phyloP scores from a whole-genome alignment of 371 early-diverging fungal genomes.

The Caulochytrium protostelioides region DNA sequence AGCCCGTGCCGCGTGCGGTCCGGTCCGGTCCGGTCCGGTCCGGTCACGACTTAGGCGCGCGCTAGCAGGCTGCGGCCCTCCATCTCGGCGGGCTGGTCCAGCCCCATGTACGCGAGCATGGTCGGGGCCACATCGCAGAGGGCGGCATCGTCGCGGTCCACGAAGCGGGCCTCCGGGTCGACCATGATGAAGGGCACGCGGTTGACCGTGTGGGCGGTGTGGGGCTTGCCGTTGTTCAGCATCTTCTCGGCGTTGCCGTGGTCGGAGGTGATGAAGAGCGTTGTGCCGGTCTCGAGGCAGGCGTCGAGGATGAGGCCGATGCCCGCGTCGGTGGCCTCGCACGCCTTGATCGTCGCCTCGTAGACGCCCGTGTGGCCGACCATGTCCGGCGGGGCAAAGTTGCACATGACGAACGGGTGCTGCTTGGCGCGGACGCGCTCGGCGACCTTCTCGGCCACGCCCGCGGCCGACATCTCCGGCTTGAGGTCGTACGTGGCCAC shows the following conservation, averaged over 20 bases:
- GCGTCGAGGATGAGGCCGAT: conserved; percentile 86
- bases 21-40: too few relatives aligned
- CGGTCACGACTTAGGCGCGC: too few relatives aligned
- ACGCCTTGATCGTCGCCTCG: conserved; percentile 79
- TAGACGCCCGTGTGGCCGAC: conserved; percentile 97
- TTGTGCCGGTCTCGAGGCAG: conserved; percentile 70
- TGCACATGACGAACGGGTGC: conserved; percentile 94
- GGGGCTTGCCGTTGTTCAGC: conserved; percentile 59
- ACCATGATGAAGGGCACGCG: conserved; percentile 86
- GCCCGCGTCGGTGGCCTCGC: conserved; percentile 80
- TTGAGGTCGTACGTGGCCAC: conserved; percentile 93
- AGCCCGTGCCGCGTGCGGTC: too few relatives aligned
- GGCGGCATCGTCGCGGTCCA: conserved; percentile 29
- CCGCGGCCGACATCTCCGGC: conserved; percentile 86
- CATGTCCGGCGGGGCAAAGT: conserved; percentile 99
- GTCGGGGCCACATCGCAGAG: conserved; percentile 98
- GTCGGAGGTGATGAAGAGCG: conserved; percentile 93
- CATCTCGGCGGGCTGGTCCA: conserved; percentile 89
- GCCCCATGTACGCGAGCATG: conserved; percentile 74
- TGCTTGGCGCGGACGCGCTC: conserved; percentile 48
- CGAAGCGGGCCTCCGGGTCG: conserved; percentile 18
- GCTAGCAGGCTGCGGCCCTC: conserved; percentile 41
- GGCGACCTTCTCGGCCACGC: conserved; percentile 73
- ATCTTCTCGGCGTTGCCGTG: conserved; percentile 99
- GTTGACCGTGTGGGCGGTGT: conserved; percentile 87